These are phyloP conservation scores for Solanum etuberosum DNA, from an alignment of 257 asterid genomes.

Conservation along the genomic window DNA sequence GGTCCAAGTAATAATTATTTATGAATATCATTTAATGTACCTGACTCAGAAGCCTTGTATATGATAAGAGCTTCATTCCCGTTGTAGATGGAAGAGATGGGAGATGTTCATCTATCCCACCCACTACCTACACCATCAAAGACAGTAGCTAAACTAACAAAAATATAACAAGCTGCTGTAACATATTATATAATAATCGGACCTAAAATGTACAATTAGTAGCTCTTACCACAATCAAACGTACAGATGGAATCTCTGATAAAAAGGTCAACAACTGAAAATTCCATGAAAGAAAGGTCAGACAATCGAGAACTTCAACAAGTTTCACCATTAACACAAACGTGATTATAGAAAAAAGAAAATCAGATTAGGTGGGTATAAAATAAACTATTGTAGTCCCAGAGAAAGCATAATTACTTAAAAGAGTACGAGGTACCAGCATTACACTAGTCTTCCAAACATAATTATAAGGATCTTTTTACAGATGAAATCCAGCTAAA, in stretches of 20 bases:
- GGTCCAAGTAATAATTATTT: not conserved
- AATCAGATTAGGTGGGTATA: not conserved
- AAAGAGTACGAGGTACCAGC: not conserved
- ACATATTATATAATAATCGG: not conserved
- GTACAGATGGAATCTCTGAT: conserved; percentile 77
- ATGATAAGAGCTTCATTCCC: conserved; percentile 67
- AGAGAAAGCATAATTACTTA: not conserved
- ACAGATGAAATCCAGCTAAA: not conserved
- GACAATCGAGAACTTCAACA: not conserved
- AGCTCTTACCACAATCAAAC: conserved; percentile 71
- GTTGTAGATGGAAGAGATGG: conserved; percentile 77
- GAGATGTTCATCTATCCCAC: conserved; percentile 80
- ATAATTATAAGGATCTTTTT: not conserved
- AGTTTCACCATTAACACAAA: not conserved
- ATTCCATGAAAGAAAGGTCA: not conserved
- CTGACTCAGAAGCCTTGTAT: conserved; percentile 58
- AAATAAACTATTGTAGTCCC: not conserved
- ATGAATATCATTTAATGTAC: conserved; percentile 22
- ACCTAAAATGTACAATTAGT: not conserved
- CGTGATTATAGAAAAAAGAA: not conserved
- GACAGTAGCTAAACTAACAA: not conserved
- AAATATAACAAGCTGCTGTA: not conserved
- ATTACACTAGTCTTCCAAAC: not conserved
- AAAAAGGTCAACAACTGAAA: conserved; percentile 76
- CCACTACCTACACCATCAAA: conserved; percentile 60